Base-by-base conservation (phyloP, 1,284 basidiomycete genomes). In the Taiwanofungus camphoratus region DNA sequence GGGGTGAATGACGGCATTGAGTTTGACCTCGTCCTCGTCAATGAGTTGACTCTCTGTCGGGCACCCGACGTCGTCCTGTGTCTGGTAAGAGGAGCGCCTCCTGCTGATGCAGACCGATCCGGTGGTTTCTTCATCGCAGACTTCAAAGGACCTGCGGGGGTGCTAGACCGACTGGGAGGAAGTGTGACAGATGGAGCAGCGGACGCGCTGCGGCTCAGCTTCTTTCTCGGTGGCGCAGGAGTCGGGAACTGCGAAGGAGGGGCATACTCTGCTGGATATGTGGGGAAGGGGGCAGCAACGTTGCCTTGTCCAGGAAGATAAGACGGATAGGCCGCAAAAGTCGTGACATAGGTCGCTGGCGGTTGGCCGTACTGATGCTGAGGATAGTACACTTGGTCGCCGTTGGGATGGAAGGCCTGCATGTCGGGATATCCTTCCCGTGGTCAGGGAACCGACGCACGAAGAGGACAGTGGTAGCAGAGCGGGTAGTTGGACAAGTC, bases 61-160 rank as follows among this genome's bases (percentile, higher is more conserved):
- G 54, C 39, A 49, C 54, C 35, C 5, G 54, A 52, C 13, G 48
- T 50, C 18, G 51, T 49, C 13, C 50, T 40, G 9, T 50, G 49
- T 24, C 60, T 40, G 2, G 53, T 51, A n/a, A 59, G 38, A 13
- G 40, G 44, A 1, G 48, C 46, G 8, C 41, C 15, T 19, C 42
- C 45, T 9, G 41, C 36, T 20, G 46, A 39, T 15, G 41, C 20
- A 9, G 52, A 50, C 15, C 50, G 54, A 12, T 53, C 59, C 47
- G 49, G 48, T 29, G 41, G 46, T 51, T 72, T 79, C 60, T 79
- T 85, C 58, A 86, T 59, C 0, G 78, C 80, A 22, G 82, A 76
- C 62, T 72, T 82, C 36, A 77, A 64, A 3, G 68, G 67, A 13
- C 45, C 42, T 1, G 39, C 50, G 1, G 51, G 46, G 9, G 53